Percentiles rank a stretch among this genome's conserved stretches.
Evolutionary conservation across 169 alveolate species (phyloP).

Genomic region (Sarcocystis neurona): DNA sequence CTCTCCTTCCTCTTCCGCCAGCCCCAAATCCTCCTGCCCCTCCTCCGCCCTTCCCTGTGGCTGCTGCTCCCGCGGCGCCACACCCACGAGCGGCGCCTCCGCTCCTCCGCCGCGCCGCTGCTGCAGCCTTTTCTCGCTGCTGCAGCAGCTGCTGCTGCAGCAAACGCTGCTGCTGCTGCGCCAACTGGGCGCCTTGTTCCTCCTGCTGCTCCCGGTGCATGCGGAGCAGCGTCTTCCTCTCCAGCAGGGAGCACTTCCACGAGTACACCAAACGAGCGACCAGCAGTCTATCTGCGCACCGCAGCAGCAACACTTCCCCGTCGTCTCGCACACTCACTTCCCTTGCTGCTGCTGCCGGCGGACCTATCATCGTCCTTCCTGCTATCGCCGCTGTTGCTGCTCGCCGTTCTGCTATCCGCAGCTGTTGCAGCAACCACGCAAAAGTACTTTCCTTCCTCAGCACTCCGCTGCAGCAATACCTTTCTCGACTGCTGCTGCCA

Average conservation of each 20-base stretch:
- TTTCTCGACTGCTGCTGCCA: too few species aligned
- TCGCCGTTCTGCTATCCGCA: too few species aligned
- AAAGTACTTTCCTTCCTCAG: too few species aligned
- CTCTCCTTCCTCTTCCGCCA: not conserved
- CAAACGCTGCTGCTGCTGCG: slow-evolving; percentile 26
- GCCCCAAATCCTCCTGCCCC: not conserved
- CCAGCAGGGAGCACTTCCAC: not conserved
- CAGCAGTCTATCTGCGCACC: slow-evolving; percentile 9
- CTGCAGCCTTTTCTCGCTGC: not conserved
- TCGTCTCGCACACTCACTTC: slow-evolving; percentile 36
- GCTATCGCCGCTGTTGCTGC: not conserved
- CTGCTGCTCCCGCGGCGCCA: not conserved
- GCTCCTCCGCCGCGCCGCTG: slow-evolving; percentile 1
- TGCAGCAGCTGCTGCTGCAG: not conserved
- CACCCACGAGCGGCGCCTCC: not conserved
- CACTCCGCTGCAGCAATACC: too few species aligned
- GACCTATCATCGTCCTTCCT: not conserved
- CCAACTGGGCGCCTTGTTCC: not conserved
- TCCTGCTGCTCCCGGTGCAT: slow-evolving; percentile 11
- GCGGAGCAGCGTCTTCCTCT: not conserved
- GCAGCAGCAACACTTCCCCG: slow-evolving; percentile 41
- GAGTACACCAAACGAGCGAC: slow-evolving; percentile 14
- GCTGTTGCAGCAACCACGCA: too few species aligned
- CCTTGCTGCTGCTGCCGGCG: slow-evolving; percentile 20
- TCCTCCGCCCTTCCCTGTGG: not conserved